These are phyloP conservation scores for Eucalyptus rudis DNA, from an alignment of 345 rosid genomes.

Conservation along the genomic window DNA sequence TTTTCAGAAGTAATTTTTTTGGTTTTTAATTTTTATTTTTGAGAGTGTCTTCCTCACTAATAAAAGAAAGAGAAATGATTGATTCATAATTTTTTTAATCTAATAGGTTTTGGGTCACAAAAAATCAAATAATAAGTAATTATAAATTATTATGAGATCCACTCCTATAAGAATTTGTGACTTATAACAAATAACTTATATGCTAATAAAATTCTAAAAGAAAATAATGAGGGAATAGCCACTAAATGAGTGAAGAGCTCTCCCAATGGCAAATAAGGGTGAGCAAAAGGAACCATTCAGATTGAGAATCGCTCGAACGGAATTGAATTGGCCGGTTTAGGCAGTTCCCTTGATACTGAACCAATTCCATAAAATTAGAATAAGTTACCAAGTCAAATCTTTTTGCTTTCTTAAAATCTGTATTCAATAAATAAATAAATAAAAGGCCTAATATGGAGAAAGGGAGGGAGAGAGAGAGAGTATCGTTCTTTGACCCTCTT, in stretches of 20 bases:
- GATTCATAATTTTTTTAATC: too few relatives aligned
- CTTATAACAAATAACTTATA: too few relatives aligned
- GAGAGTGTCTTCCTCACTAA: background rate
- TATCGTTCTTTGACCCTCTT: too few relatives aligned
- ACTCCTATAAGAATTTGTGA: too few relatives aligned
- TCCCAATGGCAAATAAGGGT: background rate
- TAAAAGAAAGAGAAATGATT: background rate
- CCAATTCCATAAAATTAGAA: background rate
- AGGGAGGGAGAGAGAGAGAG: background rate
- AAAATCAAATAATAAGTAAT: too few relatives aligned
- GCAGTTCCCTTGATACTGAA: background rate
- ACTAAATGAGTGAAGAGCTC: background rate
- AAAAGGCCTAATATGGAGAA: background rate
- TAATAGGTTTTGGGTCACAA: too few relatives aligned
- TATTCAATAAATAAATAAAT: too few relatives aligned
- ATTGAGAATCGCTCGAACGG: background rate
- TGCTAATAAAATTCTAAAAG: background rate
- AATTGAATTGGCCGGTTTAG: background rate
- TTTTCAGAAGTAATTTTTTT: too few relatives aligned
- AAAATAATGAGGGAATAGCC: background rate
- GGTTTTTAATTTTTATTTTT: background rate
- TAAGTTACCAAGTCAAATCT: background rate
- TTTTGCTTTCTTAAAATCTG: background rate
- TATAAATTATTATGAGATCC: too few relatives aligned
- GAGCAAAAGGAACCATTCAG: background rate